Evolutionary conservation across 352 stramenopile species (phyloP).

Genomic region (Hyaloperonospora brassicae): DNA sequence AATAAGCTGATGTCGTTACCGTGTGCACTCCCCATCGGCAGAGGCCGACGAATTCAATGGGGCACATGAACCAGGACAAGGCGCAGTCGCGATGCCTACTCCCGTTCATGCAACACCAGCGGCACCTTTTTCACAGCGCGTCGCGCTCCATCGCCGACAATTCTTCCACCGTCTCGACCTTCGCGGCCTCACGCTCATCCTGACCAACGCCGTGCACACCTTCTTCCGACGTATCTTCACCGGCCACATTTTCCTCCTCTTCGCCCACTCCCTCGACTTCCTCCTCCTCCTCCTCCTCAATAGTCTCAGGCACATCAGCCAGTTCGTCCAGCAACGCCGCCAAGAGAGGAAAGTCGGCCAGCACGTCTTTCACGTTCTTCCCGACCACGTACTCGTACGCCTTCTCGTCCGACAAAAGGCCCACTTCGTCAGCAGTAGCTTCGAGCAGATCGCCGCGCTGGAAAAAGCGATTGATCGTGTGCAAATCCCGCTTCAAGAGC

Average conservation of each 20-base stretch:
- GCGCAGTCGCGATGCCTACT: too few relatives aligned
- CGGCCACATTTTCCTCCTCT: constrained; percentile 7
- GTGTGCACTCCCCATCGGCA: too few relatives aligned
- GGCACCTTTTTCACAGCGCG: too few relatives aligned
- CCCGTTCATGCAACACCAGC: too few relatives aligned
- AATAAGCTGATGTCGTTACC: too few relatives aligned
- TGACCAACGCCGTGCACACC: constrained; percentile 1
- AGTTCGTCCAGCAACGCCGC: constrained; percentile 32
- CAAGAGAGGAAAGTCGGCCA: constrained; percentile 25
- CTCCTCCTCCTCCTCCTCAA: constrained; percentile 7
- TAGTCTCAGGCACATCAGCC: constrained; percentile 18
- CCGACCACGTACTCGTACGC: constrained; percentile 38
- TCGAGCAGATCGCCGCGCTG: constrained; percentile 31
- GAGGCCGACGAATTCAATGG: too few relatives aligned
- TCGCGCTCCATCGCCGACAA: too few relatives aligned
- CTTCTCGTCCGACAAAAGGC: constrained; percentile 34
- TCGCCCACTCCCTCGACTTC: constrained; percentile 4
- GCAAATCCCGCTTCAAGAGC: constrained; percentile 68
- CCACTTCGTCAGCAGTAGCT: constrained; percentile 28
- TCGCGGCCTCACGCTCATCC: not conserved
- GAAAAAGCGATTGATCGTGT: constrained; percentile 77
- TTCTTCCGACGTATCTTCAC: constrained; percentile 6
- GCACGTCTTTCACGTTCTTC: constrained; percentile 22
- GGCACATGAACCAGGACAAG: too few relatives aligned
- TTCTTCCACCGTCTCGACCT: too few relatives aligned